Conservation (phyloP, 768 basidiomycete species). For the Xerocomellus chrysenteron region DNA sequence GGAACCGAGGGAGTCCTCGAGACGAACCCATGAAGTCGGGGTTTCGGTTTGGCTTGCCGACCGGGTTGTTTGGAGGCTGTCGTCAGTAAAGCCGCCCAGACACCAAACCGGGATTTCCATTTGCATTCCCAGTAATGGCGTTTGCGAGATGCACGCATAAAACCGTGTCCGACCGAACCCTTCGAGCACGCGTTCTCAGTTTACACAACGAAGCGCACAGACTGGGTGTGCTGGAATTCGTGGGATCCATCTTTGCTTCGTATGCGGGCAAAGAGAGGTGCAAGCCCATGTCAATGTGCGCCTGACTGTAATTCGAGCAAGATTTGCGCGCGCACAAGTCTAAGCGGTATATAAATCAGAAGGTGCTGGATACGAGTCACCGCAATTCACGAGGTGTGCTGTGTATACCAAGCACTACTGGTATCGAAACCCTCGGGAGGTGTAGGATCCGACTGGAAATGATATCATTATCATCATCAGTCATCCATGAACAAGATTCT, state of each 20-base stretch:
- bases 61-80: background rate
- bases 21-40: too few relatives aligned
- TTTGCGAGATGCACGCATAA: background rate
- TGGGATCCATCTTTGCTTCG: background rate
- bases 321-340: background rate
- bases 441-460: conserved; percentile 56
- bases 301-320: background rate
- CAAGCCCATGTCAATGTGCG: background rate
- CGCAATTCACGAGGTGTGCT: conserved; percentile 41
- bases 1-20: too few relatives aligned
- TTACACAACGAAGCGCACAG: background rate
- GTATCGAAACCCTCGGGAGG: conserved; percentile 72
- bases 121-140: background rate
- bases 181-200: background rate
- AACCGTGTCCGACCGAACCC: background rate
- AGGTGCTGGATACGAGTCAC: conserved; percentile 24
- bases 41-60: too few relatives aligned
- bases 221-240: background rate
- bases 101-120: background rate
- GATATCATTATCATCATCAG: background rate
- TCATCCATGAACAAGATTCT: background rate
- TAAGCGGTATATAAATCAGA: conserved; percentile 19
- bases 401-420: conserved; percentile 73
- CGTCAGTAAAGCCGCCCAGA: background rate
- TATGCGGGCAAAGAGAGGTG: background rate